phyloP scores from a whole-genome alignment of 2,329 filamentous ascomycete genomes.

The Fusarium fujikuroi region DNA sequence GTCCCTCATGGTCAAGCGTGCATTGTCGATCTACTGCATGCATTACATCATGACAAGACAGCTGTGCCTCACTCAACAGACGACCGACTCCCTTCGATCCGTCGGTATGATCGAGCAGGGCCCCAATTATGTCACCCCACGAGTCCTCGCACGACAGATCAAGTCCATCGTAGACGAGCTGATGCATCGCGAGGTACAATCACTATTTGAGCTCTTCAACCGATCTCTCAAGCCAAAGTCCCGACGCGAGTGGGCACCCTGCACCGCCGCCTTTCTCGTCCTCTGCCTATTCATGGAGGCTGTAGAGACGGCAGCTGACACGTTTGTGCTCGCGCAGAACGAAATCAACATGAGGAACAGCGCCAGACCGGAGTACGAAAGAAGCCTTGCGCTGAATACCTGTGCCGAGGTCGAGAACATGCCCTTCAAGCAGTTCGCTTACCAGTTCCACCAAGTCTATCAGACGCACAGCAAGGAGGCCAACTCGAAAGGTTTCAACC shows the following conservation, averaged over 20 bases:
- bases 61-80: conserved; percentile 60
- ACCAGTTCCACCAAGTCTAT: conserved; percentile 69
- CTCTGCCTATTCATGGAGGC: conserved; percentile 69
- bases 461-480: conserved; percentile 65
- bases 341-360: conserved; percentile 58
- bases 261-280: conserved; percentile 65
- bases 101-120: conserved; percentile 58
- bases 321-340: conserved; percentile 62
- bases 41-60: conserved; percentile 68
- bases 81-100: conserved; percentile 54
- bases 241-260: conserved; percentile 65
- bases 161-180: conserved; percentile 67
- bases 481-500: conserved; percentile 64
- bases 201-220: conserved; percentile 64
- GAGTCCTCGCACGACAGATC: conserved; percentile 66
- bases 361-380: conserved; percentile 51
- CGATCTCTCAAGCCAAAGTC: conserved; percentile 65
- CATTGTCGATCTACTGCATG: conserved; percentile 65
- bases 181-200: conserved; percentile 61
- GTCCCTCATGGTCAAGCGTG: conserved; percentile 62
- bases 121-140: conserved; percentile 59
- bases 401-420: conserved; percentile 66
- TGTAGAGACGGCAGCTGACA: conserved; percentile 64
- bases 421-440: conserved; percentile 69
- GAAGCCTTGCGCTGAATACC: conserved; percentile 57